Percentiles rank a stretch among this genome's conserved stretches.
These are phyloP conservation scores for Ascochyta rabiei DNA, from an alignment of 2,329 filamentous ascomycete genomes.

Conservation along the genomic window DNA sequence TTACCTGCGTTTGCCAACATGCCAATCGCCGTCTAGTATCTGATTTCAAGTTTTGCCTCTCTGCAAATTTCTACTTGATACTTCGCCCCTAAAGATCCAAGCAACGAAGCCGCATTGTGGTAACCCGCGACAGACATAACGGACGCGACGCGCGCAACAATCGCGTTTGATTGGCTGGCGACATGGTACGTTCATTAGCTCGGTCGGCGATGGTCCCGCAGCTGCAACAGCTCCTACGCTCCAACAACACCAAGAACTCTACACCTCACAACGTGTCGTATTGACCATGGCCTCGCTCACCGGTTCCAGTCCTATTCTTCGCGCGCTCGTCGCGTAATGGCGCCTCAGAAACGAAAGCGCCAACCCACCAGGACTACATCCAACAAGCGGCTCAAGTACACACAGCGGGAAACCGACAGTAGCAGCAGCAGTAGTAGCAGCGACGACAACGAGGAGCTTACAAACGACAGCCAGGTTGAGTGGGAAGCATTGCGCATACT, in stretches of 20 bases:
- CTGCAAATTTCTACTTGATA: no score
- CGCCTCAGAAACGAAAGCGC: conserved; percentile 32
- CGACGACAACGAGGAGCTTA: background rate
- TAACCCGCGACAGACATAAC: background rate
- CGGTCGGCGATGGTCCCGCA: conserved; percentile 8
- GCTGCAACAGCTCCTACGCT: conserved; percentile 1
- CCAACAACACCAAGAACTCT: conserved; percentile 1
- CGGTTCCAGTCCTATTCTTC: conserved; percentile 1
- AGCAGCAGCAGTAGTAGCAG: conserved; percentile 4
- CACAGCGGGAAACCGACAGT: conserved; percentile 12
- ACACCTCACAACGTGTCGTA: background rate
- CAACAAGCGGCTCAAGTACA: conserved; percentile 26
- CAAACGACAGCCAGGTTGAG: conserved; percentile 1
- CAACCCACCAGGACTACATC: conserved; percentile 15
- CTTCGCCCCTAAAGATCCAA: no score
- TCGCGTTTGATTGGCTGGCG: conserved; percentile 15
- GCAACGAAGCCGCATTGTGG: no score
- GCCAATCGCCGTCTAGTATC: background rate
- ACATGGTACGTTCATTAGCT: conserved; percentile 18
- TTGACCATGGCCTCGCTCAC: conserved; percentile 29
- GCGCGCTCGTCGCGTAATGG: conserved; percentile 37
- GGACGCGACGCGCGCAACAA: conserved; percentile 4
- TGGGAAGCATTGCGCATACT: conserved; percentile 27
- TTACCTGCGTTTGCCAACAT: no score
- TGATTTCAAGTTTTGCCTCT: no score